Evolutionary conservation across 345 rosid species (phyloP).

Genomic region (Trapa bicornis): DNA sequence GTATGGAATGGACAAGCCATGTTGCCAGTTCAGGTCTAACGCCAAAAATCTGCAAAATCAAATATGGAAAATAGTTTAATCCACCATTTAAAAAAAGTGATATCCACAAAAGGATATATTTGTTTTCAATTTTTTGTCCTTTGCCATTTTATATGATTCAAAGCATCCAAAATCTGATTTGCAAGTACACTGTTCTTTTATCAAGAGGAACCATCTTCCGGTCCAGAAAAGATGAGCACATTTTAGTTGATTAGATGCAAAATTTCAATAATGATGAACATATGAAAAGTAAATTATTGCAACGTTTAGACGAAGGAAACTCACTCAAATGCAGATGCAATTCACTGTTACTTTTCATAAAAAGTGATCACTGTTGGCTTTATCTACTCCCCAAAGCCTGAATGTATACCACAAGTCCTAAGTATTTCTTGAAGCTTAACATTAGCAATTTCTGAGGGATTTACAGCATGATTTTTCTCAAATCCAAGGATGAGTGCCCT

Average conservation of each 20-base stretch:
- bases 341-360: too few species aligned
- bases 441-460: slow-evolving; percentile 26
- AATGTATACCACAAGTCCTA: background rate
- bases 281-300: background rate
- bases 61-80: background rate
- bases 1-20: background rate
- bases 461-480: slow-evolving; percentile 16
- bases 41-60: background rate
- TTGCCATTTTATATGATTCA: background rate
- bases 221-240: background rate
- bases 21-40: background rate
- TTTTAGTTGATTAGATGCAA: too few species aligned
- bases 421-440: slow-evolving; percentile 20
- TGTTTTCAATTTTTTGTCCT: background rate
- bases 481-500: slow-evolving; percentile 29
- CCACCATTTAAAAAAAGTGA: background rate
- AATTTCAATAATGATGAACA: background rate
- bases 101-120: background rate
- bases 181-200: background rate
- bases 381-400: background rate
- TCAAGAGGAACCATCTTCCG: background rate
- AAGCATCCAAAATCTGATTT: background rate
- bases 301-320: background rate
- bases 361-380: background rate
- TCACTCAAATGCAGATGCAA: background rate